A percentile compares a stretch with the other conserved stretches of the same genome.
phyloP scores from a whole-genome alignment of 179 eudicot genomes.

The Beta corolliflora region DNA sequence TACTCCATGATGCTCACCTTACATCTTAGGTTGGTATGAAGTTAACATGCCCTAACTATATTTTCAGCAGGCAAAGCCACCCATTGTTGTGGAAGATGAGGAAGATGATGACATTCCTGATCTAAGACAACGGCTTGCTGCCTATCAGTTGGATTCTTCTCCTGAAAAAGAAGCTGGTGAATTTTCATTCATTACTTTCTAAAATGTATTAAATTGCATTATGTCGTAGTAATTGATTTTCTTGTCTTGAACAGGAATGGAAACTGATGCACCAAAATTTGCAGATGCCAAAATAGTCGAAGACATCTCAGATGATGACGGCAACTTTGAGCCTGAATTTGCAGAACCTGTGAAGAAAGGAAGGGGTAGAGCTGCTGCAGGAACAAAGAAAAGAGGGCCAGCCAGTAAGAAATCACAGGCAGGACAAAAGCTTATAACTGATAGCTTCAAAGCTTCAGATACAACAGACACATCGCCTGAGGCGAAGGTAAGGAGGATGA shows the following conservation, averaged over 20 bases:
- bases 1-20: neutral
- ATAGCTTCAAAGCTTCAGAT: slow-evolving; percentile 53
- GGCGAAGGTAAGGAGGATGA: slow-evolving; percentile 89
- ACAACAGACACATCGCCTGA: slow-evolving; percentile 63
- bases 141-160: slow-evolving; percentile 70
- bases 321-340: slow-evolving; percentile 25
- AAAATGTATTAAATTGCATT: too few species aligned
- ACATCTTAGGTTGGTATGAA: neutral
- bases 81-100: slow-evolving; percentile 42
- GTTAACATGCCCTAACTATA: neutral
- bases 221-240: too few species aligned
- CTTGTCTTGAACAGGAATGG: slow-evolving; percentile 47
- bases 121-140: slow-evolving; percentile 67
- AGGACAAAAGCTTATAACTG: slow-evolving; percentile 62
- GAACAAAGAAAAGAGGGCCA: slow-evolving; percentile 71
- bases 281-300: slow-evolving; percentile 46
- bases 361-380: slow-evolving; percentile 45
- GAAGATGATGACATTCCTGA: slow-evolving; percentile 53
- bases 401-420: slow-evolving; percentile 39
- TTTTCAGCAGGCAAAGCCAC: slow-evolving; percentile 37
- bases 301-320: slow-evolving; percentile 56
- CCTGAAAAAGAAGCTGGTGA: slow-evolving; percentile 76
- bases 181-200: neutral
- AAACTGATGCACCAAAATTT: slow-evolving; percentile 41
- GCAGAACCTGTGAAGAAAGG: slow-evolving; percentile 48